These are phyloP conservation scores for Paramecium pentaurelia DNA, from an alignment of 73 alveolate species.

Conservation along the genomic window DNA sequence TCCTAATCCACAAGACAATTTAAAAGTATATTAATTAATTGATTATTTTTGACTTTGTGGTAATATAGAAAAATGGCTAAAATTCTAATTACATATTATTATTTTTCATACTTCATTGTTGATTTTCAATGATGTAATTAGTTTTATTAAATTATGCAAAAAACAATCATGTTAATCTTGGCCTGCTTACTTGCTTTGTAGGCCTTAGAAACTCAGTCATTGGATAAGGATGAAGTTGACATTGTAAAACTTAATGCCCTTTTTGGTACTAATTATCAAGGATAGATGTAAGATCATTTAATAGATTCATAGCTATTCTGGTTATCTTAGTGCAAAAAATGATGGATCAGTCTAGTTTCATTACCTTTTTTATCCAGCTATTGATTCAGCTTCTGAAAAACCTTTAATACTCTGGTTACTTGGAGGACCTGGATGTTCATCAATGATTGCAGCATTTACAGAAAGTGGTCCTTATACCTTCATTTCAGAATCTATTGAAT, in stretches of 20 bases:
- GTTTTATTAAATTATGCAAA: not conserved
- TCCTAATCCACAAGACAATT: too few species aligned
- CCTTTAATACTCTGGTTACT: constrained; percentile 84
- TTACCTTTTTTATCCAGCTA: not conserved
- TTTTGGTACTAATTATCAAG: not conserved
- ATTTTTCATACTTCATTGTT: not conserved
- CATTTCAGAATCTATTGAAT: not conserved
- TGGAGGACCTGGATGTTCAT: constrained; percentile 97
- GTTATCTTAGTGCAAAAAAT: not conserved
- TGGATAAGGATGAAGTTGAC: not conserved
- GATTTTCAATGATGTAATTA: not conserved
- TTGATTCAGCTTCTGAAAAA: not conserved
- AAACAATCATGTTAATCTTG: not conserved
- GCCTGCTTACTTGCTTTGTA: not conserved
- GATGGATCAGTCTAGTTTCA: not conserved
- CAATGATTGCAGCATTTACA: constrained; percentile 72
- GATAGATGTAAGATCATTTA: not conserved
- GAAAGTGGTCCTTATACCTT: constrained; percentile 85
- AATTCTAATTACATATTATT: not conserved
- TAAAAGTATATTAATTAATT: not conserved
- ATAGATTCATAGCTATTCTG: not conserved
- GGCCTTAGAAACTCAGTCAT: not conserved
- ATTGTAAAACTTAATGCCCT: not conserved
- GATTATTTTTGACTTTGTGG: not conserved
- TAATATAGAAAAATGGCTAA: not conserved